A percentile compares a stretch with the other conserved stretches of the same genome.
These are phyloP conservation scores for Saccharum hybrid DNA, from an alignment of 202 grass and related monocot genomes.

Conservation along the genomic window DNA sequence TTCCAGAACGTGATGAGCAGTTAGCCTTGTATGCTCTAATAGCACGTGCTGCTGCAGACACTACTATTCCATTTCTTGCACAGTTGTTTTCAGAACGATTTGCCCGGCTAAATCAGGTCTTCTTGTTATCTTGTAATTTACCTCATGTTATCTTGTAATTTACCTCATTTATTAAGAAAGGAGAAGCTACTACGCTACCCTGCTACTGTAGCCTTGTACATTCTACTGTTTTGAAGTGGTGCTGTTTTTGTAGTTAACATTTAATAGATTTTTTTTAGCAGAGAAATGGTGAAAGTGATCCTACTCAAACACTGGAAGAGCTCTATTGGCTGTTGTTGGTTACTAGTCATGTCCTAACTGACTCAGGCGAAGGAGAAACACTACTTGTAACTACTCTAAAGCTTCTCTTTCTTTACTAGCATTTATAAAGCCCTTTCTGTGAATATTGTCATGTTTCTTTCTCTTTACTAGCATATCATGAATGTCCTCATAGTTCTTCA, in stretches of 20 bases:
- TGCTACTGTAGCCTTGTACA: slow-evolving; percentile 29
- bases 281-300: slow-evolving; percentile 69
- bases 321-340: slow-evolving; percentile 95
- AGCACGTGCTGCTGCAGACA: slow-evolving; percentile 80
- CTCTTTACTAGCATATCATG: slow-evolving; percentile 18
- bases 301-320: slow-evolving; percentile 88
- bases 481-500: slow-evolving; percentile 32
- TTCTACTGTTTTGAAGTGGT: slow-evolving; percentile 29
- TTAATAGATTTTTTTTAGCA: slow-evolving; percentile 52
- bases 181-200: slow-evolving; percentile 13
- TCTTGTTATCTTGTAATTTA: slow-evolving; percentile 38
- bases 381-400: slow-evolving; percentile 74
- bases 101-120: slow-evolving; percentile 73
- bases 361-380: slow-evolving; percentile 97
- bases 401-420: slow-evolving; percentile 28
- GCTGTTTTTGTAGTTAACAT: slow-evolving; percentile 24
- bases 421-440: not conserved
- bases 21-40: slow-evolving; percentile 92
- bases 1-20: slow-evolving; percentile 92
- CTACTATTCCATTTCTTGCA: slow-evolving; percentile 78
- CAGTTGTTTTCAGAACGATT: slow-evolving; percentile 83
- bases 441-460: not conserved
- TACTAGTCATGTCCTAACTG: slow-evolving; percentile 95
- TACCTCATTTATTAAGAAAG: slow-evolving; percentile 15
- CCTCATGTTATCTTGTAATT: slow-evolving; percentile 35